Evolutionary conservation across 2,329 filamentous ascomycete species (phyloP).

Genomic region (Samsoniella hepiali): DNA sequence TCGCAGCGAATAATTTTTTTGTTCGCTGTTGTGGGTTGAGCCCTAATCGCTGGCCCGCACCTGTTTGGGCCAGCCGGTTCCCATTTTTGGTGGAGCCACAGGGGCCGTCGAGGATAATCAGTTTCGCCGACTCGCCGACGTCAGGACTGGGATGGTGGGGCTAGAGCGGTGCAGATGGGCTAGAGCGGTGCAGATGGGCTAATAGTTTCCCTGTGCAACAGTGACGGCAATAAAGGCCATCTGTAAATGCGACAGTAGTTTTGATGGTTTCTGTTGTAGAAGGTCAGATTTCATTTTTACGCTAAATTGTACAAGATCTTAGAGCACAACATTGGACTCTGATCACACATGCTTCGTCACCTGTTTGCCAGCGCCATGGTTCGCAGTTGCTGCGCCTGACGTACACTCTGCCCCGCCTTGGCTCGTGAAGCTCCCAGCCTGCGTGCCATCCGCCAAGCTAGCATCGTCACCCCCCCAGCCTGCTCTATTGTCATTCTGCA

Average conservation of each 20-base stretch:
- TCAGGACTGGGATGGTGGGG: background rate
- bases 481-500: background rate
- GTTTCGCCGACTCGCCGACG: background rate
- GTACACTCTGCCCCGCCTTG: constrained; percentile 17
- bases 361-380: background rate
- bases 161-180: background rate
- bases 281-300: too few relatives aligned
- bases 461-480: constrained; percentile 13
- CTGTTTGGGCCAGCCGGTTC: background rate
- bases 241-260: background rate
- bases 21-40: constrained; percentile 29
- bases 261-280: background rate
- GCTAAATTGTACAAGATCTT: too few relatives aligned
- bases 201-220: background rate
- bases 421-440: constrained; percentile 1
- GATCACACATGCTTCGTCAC: background rate
- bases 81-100: background rate
- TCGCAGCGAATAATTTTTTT: constrained; percentile 24
- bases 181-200: background rate
- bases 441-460: constrained; percentile 5
- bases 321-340: background rate
- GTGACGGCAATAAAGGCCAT: background rate
- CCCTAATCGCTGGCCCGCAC: constrained; percentile 25
- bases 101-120: constrained; percentile 1
- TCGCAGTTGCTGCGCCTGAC: constrained; percentile 11